Evolutionary conservation across 805 yeast genomes (phyloP).

Genomic region (Candida jianshihensis): DNA sequence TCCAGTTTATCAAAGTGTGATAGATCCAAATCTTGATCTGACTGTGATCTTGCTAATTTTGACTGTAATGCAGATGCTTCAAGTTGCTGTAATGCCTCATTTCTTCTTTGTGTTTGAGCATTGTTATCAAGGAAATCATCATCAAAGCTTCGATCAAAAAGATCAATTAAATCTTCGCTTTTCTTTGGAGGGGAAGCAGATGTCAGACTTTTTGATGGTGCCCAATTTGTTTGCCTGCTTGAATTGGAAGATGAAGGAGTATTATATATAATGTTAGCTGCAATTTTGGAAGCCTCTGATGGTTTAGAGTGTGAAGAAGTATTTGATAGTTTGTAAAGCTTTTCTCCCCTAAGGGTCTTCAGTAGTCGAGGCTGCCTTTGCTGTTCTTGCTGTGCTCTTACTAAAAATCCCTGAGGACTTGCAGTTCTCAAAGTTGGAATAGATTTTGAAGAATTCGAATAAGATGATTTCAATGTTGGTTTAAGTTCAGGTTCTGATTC

Average conservation of each 20-base stretch:
- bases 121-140: conserved; percentile 18
- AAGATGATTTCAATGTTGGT: not conserved
- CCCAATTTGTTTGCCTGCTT: conserved; percentile 11
- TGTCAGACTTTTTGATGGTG: conserved; percentile 18
- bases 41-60: conserved; percentile 11
- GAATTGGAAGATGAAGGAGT: not conserved
- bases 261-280: conserved; percentile 17
- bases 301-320: conserved; percentile 10
- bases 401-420: conserved; percentile 22
- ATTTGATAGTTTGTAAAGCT: conserved; percentile 11
- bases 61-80: conserved; percentile 20
- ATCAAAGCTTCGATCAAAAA: conserved; percentile 20
- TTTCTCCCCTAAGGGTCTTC: conserved; percentile 28
- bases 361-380: conserved; percentile 20
- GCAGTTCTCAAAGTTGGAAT: conserved; percentile 18
- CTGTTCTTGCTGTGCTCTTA: conserved; percentile 13
- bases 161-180: conserved; percentile 12
- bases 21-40: not conserved
- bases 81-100: conserved; percentile 19
- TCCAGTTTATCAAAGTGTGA: conserved; percentile 5
- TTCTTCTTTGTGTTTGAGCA: conserved; percentile 13
- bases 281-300: conserved; percentile 20
- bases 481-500: conserved; percentile 5
- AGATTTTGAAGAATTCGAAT: conserved; percentile 8
- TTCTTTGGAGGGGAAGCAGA: not conserved